Evolutionary conservation across 2,329 filamentous ascomycete species (phyloP).

Genomic region (Akanthomyces uredinophilus): DNA sequence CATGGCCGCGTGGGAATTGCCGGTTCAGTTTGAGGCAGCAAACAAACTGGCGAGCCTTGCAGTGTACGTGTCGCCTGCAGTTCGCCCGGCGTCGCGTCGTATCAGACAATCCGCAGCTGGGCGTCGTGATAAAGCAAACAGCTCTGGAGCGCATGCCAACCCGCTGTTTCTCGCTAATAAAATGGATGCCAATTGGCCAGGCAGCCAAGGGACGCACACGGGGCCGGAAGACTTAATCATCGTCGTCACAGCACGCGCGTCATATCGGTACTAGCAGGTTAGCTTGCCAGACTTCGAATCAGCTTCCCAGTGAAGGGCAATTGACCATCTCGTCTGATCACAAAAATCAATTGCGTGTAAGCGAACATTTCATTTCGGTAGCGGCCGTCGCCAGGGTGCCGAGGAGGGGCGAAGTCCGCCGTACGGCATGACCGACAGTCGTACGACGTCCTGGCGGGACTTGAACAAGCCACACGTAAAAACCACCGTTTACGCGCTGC

Average conservation of each 20-base stretch:
- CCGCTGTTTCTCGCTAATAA: not conserved
- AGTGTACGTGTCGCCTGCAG: not conserved
- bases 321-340: not conserved
- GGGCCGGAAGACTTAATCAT: not conserved
- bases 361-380: not conserved
- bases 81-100: not conserved
- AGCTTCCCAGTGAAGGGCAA: not conserved
- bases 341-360: not conserved
- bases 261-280: too few species aligned
- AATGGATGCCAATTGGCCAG: too few species aligned
- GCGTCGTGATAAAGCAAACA: not conserved
- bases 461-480: not conserved
- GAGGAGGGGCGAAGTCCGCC: not conserved
- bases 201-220: not conserved
- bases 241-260: too few species aligned
- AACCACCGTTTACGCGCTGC: not conserved
- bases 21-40: not conserved
- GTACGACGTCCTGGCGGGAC: not conserved
- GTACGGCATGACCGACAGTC: conserved; percentile 9
- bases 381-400: not conserved
- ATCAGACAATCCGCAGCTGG: not conserved
- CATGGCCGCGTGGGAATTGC: not conserved
- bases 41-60: not conserved
- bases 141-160: not conserved
- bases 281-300: too few species aligned